A percentile compares a stretch with the other conserved stretches of the same genome.
phyloP scores from a whole-genome alignment of 2,329 filamentous ascomycete genomes.

The Cadophora luteo-olivacea region DNA sequence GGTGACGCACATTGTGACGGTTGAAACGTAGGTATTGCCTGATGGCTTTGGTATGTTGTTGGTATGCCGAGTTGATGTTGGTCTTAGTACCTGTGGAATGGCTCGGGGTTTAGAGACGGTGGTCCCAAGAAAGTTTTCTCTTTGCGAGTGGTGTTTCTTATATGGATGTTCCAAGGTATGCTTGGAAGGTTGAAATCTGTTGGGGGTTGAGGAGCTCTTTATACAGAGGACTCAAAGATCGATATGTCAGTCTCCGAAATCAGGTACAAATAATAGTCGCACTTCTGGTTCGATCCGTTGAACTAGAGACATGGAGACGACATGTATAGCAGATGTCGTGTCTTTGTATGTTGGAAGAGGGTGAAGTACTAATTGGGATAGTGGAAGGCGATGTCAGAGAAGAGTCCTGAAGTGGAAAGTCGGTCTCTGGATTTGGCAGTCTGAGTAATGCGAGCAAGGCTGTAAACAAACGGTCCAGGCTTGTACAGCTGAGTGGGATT shows the following conservation, averaged over 20 bases:
- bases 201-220: constrained; percentile 26
- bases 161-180: constrained; percentile 20
- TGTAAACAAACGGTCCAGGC: constrained; percentile 9
- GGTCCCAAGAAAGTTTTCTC: constrained; percentile 19
- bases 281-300: constrained; percentile 39
- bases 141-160: constrained; percentile 16
- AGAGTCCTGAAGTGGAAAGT: constrained; percentile 18
- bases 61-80: constrained; percentile 22
- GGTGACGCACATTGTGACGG: constrained; percentile 57
- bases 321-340: constrained; percentile 36
- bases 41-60: constrained; percentile 28
- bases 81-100: constrained; percentile 23
- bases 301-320: constrained; percentile 42
- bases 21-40: constrained; percentile 33
- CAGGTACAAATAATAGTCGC: constrained; percentile 41
- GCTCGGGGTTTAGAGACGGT: constrained; percentile 14
- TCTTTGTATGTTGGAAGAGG: constrained; percentile 29
- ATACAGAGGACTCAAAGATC: constrained; percentile 17
- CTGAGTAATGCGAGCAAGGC: constrained; percentile 21
- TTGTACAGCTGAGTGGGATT: constrained; percentile 24
- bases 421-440: constrained; percentile 19
- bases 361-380: constrained; percentile 29
- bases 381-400: constrained; percentile 15
- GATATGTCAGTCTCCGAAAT: constrained; percentile 42
- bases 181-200: constrained; percentile 28